Base-by-base conservation (phyloP, 176 grass and related monocot genomes). In the Musa troglodytarum region DNA sequence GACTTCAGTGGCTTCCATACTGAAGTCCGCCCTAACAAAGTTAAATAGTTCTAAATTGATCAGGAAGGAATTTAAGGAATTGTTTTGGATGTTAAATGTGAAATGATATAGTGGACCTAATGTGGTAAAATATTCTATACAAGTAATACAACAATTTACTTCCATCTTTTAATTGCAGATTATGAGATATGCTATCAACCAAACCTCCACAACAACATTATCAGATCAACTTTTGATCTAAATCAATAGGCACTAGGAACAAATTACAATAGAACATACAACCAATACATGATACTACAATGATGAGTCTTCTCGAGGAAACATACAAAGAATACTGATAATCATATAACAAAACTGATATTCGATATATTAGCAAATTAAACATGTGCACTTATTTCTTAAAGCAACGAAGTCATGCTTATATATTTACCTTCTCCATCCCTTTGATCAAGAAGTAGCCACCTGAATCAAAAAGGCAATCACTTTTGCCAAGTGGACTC, bases 361-460 rank as follows among this genome's bases (percentile, higher is more conserved):
- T 5, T 43, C 5, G 19, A 7, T n/a, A 61, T 9, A 61, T 61
- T 61, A 3, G 1, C 7, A 61, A 61, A 61, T n/a, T 15, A 43
- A 20, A 61, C 19, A 61, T n/a, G 6, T n/a, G 21, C 19, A 50
- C 51, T 8, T 1, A 51, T 3, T 70, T 51, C 16, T 50, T 11
- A 50, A 10, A 70, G 20, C 15, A 51, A 50, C 25, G 9, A 70
- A 10, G 23, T 26, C 68, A 50, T 51, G 43, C 57, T 51, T 1
- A 51, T 49, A 70, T 50, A 29, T 10, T 65, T 91, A 99, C 95
- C 90, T 99, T 99, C 78, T 99, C 95, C 88, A 89, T 94, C 85
- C 95, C 95, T 82, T 86, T 99, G 76, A 99, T 93, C 86, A 99
- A 85, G 80, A 99, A 99, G 82, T 94, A 99, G 68, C 95, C 95